Conservation (phyloP, 2,329 filamentous ascomycete species). For the Neodidymelliopsis sp. region DNA sequence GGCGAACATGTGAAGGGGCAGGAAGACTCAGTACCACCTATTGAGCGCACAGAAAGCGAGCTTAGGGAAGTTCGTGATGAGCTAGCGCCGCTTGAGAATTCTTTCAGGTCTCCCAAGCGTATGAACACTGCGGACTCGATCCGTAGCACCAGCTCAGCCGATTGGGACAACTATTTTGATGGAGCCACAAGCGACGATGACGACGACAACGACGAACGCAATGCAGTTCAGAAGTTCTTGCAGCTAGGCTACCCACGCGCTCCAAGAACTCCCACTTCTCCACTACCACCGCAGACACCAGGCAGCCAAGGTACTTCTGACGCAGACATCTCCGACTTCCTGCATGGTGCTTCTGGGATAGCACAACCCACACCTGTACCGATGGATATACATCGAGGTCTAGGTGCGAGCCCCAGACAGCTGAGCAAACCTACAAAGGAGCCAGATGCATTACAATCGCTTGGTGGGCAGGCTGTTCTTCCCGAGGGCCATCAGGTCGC, state of each 20-base stretch:
- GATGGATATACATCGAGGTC: slow-evolving; percentile 50
- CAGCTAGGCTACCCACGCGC: slow-evolving; percentile 34
- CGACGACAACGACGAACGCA: slow-evolving; percentile 54
- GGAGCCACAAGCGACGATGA: slow-evolving; percentile 57
- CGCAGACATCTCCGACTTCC: slow-evolving; percentile 51
- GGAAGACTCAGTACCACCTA: slow-evolving; percentile 45
- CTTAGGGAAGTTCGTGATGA: slow-evolving; percentile 56
- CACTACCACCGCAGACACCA: slow-evolving; percentile 25
- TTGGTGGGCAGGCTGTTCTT: slow-evolving; percentile 26
- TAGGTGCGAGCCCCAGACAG: slow-evolving; percentile 39
- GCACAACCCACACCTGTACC: slow-evolving; percentile 25
- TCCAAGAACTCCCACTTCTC: slow-evolving; percentile 24
- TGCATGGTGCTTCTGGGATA: slow-evolving; percentile 25
- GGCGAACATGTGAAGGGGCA: slow-evolving; percentile 69
- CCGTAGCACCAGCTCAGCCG: slow-evolving; percentile 50
- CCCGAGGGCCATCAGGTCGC: slow-evolving; percentile 21
- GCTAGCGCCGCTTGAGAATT: slow-evolving; percentile 44
- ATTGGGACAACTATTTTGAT: slow-evolving; percentile 60
- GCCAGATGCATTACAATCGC: slow-evolving; percentile 41
- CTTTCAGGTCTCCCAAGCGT: slow-evolving; percentile 29
- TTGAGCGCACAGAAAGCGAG: slow-evolving; percentile 57
- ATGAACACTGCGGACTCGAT: slow-evolving; percentile 37
- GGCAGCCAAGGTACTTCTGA: slow-evolving; percentile 45
- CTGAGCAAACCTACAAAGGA: slow-evolving; percentile 28
- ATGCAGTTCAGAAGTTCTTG: slow-evolving; percentile 46